Percentiles rank a stretch among this genome's conserved stretches.
Conservation (phyloP, 768 basidiomycete genomes). For the Mycena filopes region DNA sequence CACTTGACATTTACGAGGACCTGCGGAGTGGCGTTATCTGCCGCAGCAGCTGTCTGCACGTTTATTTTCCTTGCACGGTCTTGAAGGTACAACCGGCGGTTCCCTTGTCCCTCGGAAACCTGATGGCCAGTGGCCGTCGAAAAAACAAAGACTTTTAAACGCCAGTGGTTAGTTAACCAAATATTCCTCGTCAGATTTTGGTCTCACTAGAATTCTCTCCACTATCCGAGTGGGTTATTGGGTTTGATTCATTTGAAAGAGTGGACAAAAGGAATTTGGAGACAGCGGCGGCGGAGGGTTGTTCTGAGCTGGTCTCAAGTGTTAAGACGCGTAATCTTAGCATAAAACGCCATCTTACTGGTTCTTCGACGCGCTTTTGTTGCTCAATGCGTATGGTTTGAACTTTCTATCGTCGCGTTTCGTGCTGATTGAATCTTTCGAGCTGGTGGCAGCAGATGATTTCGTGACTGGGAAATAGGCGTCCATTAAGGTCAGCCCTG, state of each 20-base stretch:
- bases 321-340: slow-evolving; percentile 23
- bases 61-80: slow-evolving; percentile 59
- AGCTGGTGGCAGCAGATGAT: slow-evolving; percentile 21
- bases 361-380: slow-evolving; percentile 24
- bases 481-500: slow-evolving; percentile 33
- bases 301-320: slow-evolving; percentile 24
- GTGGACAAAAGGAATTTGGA: slow-evolving; percentile 72
- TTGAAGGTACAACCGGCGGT: slow-evolving; percentile 50
- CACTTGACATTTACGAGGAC: slow-evolving; percentile 59
- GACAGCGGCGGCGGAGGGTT: slow-evolving; percentile 54
- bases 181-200: not conserved
- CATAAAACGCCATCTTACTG: slow-evolving; percentile 4
- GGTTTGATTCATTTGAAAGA: slow-evolving; percentile 72
- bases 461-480: slow-evolving; percentile 38
- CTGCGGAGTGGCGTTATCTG: slow-evolving; percentile 33
- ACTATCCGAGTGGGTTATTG: slow-evolving; percentile 81
- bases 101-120: slow-evolving; percentile 58
- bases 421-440: slow-evolving; percentile 16
- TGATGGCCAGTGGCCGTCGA: slow-evolving; percentile 79
- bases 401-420: slow-evolving; percentile 31
- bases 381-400: slow-evolving; percentile 29
- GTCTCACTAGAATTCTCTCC: slow-evolving; percentile 66
- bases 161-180: too few species aligned
- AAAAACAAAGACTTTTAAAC: slow-evolving; percentile 59
- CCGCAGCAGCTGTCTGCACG: slow-evolving; percentile 40